These are phyloP conservation scores for Leishmania braziliensis DNA, from an alignment of 208 protist species.

Conservation along the genomic window DNA sequence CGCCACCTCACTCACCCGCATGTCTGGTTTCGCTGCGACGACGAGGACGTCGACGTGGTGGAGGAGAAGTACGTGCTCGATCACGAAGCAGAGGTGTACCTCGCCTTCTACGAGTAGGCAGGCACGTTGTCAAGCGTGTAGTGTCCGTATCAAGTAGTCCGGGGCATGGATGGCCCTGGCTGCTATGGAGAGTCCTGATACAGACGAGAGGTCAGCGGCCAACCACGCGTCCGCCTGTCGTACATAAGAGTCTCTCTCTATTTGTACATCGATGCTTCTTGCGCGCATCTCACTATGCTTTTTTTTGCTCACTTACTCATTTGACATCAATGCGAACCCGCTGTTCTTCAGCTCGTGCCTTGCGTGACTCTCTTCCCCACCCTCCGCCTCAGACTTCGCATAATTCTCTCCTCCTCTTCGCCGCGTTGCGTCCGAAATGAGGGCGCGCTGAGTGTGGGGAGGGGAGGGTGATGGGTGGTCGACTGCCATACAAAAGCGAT, in stretches of 20 bases:
- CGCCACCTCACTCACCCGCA: constrained; percentile 50
- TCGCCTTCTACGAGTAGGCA: constrained; percentile 88
- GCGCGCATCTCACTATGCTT: constrained; percentile 5
- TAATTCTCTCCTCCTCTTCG: not conserved
- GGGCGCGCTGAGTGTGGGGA: not conserved
- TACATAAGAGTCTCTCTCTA: not conserved
- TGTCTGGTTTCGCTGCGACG: constrained; percentile 88
- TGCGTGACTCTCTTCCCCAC: not conserved
- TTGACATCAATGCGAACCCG: not conserved
- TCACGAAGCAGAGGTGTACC: constrained; percentile 68
- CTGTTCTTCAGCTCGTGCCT: not conserved
- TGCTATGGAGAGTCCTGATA: not conserved
- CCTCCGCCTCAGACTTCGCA: not conserved
- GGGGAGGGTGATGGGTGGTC: not conserved
- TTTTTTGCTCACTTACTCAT: constrained; percentile 1
- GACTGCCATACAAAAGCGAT: not conserved
- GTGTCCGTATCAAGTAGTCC: too few relatives aligned
- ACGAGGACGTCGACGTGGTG: constrained; percentile 77
- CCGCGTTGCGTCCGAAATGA: not conserved
- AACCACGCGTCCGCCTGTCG: too few relatives aligned
- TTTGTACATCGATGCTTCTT: not conserved
- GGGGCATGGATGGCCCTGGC: not conserved
- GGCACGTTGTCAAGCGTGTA: not conserved
- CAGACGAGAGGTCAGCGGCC: not conserved
- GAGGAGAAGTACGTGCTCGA: constrained; percentile 58